Conservation (phyloP, 768 basidiomycete genomes). For the Pleurotus citrinopileatus region DNA sequence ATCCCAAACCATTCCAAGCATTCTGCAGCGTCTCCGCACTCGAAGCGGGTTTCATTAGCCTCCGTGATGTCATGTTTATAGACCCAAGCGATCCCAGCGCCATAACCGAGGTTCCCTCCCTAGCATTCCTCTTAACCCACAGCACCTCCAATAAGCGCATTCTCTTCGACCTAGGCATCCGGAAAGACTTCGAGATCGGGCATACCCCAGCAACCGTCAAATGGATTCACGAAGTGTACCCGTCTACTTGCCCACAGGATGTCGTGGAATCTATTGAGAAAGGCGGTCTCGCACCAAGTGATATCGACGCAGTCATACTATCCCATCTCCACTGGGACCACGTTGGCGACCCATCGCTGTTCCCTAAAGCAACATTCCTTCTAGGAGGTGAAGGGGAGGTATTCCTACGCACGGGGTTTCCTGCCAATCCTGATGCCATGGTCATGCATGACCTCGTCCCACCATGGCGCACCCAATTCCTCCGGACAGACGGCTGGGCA, state of each 20-base stretch:
- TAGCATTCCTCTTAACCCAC: conserved; percentile 53
- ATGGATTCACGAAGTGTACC: conserved; percentile 22
- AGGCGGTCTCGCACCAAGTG: conserved; percentile 41
- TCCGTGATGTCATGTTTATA: conserved; percentile 36
- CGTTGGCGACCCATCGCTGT: conserved; percentile 44
- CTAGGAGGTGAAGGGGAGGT: conserved; percentile 38
- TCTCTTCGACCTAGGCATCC: conserved; percentile 56
- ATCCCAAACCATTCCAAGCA: conserved; percentile 38
- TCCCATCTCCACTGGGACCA: conserved; percentile 59
- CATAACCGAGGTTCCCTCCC: conserved; percentile 35
- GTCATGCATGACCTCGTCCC: conserved; percentile 30
- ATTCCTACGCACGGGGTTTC: conserved; percentile 38
- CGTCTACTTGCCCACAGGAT: conserved; percentile 29
- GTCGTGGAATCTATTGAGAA: conserved; percentile 46
- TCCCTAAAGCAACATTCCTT: conserved; percentile 44
- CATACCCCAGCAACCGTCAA: conserved; percentile 32
- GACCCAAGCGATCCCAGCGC: conserved; percentile 28
- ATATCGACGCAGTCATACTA: conserved; percentile 43
- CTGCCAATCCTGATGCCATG: conserved; percentile 31
- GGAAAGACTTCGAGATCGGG: conserved; percentile 39
- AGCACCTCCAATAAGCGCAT: conserved; percentile 32
- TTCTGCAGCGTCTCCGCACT: conserved; percentile 55
- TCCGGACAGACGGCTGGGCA: conserved; percentile 28
- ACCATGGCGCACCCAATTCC: conserved; percentile 35
- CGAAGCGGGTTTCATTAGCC: conserved; percentile 43